Evolutionary conservation across 129 eudicot genomes (phyloP).

Genomic region (Pulicaria dysenterica): DNA sequence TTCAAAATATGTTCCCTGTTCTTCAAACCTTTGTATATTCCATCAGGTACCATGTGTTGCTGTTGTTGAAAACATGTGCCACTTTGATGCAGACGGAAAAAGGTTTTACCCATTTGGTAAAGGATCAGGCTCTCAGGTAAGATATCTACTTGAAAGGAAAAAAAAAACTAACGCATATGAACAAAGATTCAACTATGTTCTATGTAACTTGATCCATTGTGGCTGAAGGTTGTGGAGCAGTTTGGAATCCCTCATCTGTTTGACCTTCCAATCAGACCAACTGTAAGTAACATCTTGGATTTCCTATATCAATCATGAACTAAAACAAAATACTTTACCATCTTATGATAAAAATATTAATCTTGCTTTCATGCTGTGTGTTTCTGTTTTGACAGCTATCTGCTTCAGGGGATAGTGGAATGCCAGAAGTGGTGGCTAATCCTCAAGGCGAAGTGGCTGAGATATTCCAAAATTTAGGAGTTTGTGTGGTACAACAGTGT

Average conservation of each 20-base stretch:
- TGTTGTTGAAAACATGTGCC: constrained; percentile 99
- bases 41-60: constrained; percentile 96
- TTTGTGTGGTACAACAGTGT: constrained; percentile 98
- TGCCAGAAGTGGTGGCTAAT: constrained; percentile 92
- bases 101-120: constrained; percentile 97
- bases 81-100: constrained; percentile 99
- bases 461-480: constrained; percentile 87
- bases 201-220: constrained; percentile 15
- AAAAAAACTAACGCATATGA: too few species aligned
- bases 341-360: neutral
- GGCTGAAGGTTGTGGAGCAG: constrained; percentile 92
- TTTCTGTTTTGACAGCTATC: constrained; percentile 58
- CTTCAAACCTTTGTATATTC: constrained; percentile 23
- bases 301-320: neutral
- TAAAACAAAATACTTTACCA: neutral
- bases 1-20: constrained; percentile 4
- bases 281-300: constrained; percentile 48
- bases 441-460: constrained; percentile 93
- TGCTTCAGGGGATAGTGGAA: constrained; percentile 99
- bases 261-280: constrained; percentile 96
- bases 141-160: constrained; percentile 6
- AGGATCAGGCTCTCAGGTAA: constrained; percentile 99
- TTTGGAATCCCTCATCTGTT: constrained; percentile 96
- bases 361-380: neutral
- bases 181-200: neutral